Base-by-base conservation (phyloP, 192 early-diverging fungal genomes). In the Coemansia sp. region DNA sequence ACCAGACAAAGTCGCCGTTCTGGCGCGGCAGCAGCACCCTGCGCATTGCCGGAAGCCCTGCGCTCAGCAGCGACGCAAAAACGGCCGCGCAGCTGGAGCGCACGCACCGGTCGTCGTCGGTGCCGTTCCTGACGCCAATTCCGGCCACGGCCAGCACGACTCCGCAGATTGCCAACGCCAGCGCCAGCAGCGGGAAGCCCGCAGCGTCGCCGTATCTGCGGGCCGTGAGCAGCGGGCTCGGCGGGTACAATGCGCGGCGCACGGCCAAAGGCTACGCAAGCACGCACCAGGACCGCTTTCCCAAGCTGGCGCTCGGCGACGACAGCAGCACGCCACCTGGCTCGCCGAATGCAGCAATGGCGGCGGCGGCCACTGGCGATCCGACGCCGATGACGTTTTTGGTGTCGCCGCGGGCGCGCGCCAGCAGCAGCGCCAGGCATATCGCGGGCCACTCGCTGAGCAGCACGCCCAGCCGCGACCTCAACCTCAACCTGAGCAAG, bases 101-200 rank as follows among this genome's bases (percentile, higher is more conserved):
- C 56, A 72, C 69, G 2, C 76, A 78, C 33, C 76, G 76, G 47
- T 78, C 76, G 46, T 69, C 76, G 24, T 78, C 76, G 18, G 76
- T 78, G 49, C 76, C 76, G 16, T 72, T 65, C 33, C 44, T 78
- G 42, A 65, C 62, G 10, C 69, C 69, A 11, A 54, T 78, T 6
- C 61, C 62, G 1, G 28, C 67, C 19, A 25, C 48, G 35, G 51
- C 57, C n/a, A 29, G 33, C 6, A 19, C 63, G 4, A 44, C 46
- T 23, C 9, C 27, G 16, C 42, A 32, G 31, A 38, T 50, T 3
- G 10, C 56, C n/a, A n/a, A n/a, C 31, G 5, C 54, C 31, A 24
- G 50, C 42, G 4, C 62, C 43, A 23, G 21, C 6, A 35, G 44
- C 12, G 51, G 52, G 23, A 71, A 56, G 45, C 56, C 60, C 5